phyloP scores from a whole-genome alignment of 768 basidiomycete species.

The Trichaptum fuscoviolaceum region DNA sequence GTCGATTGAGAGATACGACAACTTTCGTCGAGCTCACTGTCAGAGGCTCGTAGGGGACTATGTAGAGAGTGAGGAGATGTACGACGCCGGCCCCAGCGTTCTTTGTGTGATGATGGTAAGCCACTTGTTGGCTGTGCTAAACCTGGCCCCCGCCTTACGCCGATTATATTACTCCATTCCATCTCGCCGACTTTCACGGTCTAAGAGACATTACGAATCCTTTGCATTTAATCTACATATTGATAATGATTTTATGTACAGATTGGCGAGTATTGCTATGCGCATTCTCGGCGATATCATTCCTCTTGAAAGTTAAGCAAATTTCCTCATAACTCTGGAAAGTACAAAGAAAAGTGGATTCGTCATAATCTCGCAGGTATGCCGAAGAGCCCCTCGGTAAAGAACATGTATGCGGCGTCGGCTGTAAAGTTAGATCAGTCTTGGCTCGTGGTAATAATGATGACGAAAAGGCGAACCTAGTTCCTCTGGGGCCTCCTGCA shows the following conservation, averaged over 20 bases:
- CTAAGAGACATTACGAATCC: too few relatives aligned
- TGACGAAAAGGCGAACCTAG: slow-evolving; percentile 18
- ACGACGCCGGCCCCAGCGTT: background rate
- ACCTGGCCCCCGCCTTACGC: background rate
- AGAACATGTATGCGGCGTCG: background rate
- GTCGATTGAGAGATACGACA: background rate
- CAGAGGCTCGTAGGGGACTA: background rate
- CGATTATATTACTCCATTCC: background rate
- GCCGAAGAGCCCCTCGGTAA: background rate
- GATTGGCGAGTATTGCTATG: background rate
- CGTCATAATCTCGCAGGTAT: background rate
- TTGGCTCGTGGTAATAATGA: slow-evolving; percentile 4
- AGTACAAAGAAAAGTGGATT: background rate
- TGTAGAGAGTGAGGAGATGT: too few relatives aligned
- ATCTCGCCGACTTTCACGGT: too few relatives aligned
- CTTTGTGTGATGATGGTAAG: background rate
- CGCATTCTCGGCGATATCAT: background rate
- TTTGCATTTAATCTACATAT: background rate
- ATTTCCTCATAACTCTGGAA: background rate
- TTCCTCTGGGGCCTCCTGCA: slow-evolving; percentile 25
- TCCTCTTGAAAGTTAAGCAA: background rate
- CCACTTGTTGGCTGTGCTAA: background rate
- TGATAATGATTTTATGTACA: too few relatives aligned
- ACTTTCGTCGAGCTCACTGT: background rate
- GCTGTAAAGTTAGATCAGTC: background rate